Conservation (phyloP, 441 rosid genomes). For the Aquilaria agallochum region DNA sequence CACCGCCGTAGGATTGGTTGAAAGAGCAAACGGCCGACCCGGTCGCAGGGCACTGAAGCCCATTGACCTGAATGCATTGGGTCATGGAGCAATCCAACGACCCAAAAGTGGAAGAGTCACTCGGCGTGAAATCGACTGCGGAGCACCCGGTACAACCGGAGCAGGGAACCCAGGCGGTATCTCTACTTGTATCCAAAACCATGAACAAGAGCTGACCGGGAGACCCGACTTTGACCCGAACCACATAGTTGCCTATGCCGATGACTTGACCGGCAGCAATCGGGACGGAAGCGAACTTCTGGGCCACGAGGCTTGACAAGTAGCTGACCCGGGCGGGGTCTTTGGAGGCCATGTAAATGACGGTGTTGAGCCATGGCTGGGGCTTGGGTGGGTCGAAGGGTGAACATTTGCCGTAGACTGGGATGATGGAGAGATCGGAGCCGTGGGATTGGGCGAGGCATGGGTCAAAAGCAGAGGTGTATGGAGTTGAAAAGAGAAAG, state of each 20-base stretch:
- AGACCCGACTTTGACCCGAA: conserved; percentile 60
- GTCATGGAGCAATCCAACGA: conserved; percentile 58
- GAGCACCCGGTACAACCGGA: conserved; percentile 66
- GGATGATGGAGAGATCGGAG: conserved; percentile 45
- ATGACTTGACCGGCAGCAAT: conserved; percentile 52
- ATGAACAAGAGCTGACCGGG: conserved; percentile 69
- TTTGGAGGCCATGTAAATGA: conserved; percentile 52
- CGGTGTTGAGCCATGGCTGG: conserved; percentile 36
- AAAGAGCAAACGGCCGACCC: conserved; percentile 46
- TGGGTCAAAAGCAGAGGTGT: conserved; percentile 29
- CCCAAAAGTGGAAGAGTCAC: conserved; percentile 48
- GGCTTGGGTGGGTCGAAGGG: conserved; percentile 48
- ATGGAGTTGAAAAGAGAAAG: conserved; percentile 23
- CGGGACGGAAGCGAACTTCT: conserved; percentile 40
- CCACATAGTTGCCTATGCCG: conserved; percentile 56
- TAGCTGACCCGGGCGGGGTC: conserved; percentile 48
- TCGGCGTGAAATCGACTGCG: conserved; percentile 34
- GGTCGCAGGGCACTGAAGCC: conserved; percentile 53
- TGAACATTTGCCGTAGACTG: conserved; percentile 59
- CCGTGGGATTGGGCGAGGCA: conserved; percentile 28
- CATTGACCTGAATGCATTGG: conserved; percentile 55
- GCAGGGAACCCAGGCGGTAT: conserved; percentile 74
- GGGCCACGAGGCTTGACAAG: conserved; percentile 32
- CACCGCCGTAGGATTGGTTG: conserved; percentile 79
- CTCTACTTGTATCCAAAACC: conserved; percentile 76